Percentiles rank a stretch among this genome's conserved stretches.
These are phyloP conservation scores for Rhizopus arrhizus DNA, from an alignment of 371 early-diverging fungal genomes.

Conservation along the genomic window DNA sequence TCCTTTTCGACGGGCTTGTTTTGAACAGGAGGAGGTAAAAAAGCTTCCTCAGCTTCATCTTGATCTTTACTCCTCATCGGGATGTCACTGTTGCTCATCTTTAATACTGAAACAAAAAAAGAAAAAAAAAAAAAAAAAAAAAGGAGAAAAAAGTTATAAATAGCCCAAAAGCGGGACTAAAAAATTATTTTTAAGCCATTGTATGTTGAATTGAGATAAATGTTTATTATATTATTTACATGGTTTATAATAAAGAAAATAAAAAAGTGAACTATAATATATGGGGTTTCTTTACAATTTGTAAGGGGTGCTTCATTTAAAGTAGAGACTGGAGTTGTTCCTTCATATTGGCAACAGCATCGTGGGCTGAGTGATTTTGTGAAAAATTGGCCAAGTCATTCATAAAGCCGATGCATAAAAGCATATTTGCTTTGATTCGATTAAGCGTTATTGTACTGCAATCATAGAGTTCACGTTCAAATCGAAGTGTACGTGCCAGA, in stretches of 20 bases:
- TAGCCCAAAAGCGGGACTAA: neutral
- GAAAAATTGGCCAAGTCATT: conserved; percentile 1
- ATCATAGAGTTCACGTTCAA: conserved; percentile 12
- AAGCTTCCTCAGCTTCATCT: conserved; percentile 52
- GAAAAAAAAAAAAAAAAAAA: conserved; percentile 1
- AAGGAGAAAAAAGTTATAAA: neutral
- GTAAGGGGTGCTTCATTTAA: neutral
- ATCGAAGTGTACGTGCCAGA: conserved; percentile 13
- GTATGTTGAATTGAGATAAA: too few relatives aligned
- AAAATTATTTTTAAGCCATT: too few relatives aligned
- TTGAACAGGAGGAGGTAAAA: conserved; percentile 60
- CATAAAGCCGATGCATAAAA: conserved; percentile 21
- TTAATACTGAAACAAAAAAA: neutral
- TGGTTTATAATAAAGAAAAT: too few relatives aligned
- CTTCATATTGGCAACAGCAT: neutral
- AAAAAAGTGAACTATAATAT: too few relatives aligned
- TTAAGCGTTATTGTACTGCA: conserved; percentile 14
- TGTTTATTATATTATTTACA: too few relatives aligned
- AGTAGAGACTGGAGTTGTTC: neutral
- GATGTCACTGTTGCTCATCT: conserved; percentile 32
- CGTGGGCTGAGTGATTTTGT: conserved; percentile 6
- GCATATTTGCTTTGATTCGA: conserved; percentile 22
- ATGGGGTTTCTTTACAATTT: too few relatives aligned
- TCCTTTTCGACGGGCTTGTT: conserved; percentile 40
- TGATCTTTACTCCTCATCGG: conserved; percentile 44